Evolutionary conservation across 495 filamentous ascomycete species (phyloP).

Genomic region (Aspergillus homomorphus): DNA sequence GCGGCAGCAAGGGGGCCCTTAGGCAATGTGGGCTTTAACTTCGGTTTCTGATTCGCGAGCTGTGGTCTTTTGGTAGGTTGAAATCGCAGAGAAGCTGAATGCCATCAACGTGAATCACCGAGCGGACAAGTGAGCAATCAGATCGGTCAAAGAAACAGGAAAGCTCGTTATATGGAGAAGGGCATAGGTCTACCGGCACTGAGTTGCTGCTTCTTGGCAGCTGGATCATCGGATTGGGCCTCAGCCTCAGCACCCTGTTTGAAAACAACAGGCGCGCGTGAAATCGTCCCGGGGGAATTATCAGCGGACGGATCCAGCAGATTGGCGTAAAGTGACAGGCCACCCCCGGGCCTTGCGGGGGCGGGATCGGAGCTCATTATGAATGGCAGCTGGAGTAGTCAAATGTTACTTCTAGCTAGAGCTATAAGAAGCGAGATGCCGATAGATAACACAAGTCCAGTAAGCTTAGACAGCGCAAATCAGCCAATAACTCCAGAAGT

Average conservation of each 20-base stretch:
- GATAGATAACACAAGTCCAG: not conserved
- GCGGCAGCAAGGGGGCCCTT: constrained; percentile 34
- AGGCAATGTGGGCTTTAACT: constrained; percentile 51
- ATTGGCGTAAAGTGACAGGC: constrained; percentile 62
- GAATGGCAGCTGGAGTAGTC: not conserved
- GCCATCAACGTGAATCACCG: constrained; percentile 26
- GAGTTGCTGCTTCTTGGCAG: constrained; percentile 66
- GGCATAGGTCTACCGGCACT: constrained; percentile 65
- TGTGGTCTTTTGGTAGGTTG: constrained; percentile 83
- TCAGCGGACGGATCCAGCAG: constrained; percentile 54
- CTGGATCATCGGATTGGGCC: constrained; percentile 49
- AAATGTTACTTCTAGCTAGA: too few relatives aligned
- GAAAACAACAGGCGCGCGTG: constrained; percentile 77
- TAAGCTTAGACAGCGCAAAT: not conserved
- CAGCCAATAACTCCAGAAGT: not conserved
- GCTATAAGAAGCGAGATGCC: not conserved
- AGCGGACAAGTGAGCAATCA: constrained; percentile 49
- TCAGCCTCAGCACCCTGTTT: constrained; percentile 52
- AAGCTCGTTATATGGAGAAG: constrained; percentile 20
- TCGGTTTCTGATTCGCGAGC: constrained; percentile 62
- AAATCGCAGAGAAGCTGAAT: constrained; percentile 73
- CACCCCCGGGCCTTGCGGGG: constrained; percentile 34
- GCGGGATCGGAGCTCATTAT: constrained; percentile 38
- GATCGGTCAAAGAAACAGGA: constrained; percentile 17
- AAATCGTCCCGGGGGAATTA: constrained; percentile 60